Percentiles rank a stretch among this genome's conserved stretches.
Evolutionary conservation across 176 grass and related monocot genomes (phyloP).

Genomic region (Lolium rigidum): DNA sequence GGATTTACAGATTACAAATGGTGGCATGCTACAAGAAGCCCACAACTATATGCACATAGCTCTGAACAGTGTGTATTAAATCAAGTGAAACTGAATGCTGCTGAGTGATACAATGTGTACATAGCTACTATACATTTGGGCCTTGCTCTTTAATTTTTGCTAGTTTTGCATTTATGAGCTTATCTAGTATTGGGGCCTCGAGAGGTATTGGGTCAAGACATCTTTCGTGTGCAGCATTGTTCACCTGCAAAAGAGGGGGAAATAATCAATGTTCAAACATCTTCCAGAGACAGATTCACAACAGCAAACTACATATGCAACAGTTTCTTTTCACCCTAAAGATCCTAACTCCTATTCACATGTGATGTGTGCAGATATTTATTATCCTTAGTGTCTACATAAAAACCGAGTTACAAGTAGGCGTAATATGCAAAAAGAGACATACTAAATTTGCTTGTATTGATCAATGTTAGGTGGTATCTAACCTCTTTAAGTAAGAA

Average conservation of each 20-base stretch:
- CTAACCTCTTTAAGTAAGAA: constrained; percentile 98
- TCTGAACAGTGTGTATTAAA: constrained; percentile 37
- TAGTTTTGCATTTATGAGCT: constrained; percentile 85
- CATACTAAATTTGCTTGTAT: neutral
- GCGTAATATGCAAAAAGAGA: constrained; percentile 14
- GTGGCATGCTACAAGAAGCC: constrained; percentile 18
- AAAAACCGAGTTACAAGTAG: constrained; percentile 28
- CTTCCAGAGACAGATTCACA: neutral
- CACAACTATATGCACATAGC: constrained; percentile 24
- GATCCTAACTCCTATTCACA: neutral
- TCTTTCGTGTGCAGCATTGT: constrained; percentile 93
- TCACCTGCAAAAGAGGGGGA: constrained; percentile 64
- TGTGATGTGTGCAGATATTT: neutral
- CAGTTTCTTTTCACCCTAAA: constrained; percentile 23
- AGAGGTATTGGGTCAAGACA: constrained; percentile 94
- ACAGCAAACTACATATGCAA: neutral
- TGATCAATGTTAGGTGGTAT: constrained; percentile 10
- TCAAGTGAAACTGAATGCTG: constrained; percentile 10
- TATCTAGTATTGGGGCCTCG: constrained; percentile 94
- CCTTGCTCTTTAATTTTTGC: constrained; percentile 76
- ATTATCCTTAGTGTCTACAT: neutral
- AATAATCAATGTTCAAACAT: constrained; percentile 26
- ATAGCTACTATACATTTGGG: constrained; percentile 43
- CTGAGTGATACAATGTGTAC: neutral
- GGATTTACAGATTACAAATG: constrained; percentile 42